Evolutionary conservation across 768 basidiomycete species (phyloP).

Genomic region (Cyathus striatus): DNA sequence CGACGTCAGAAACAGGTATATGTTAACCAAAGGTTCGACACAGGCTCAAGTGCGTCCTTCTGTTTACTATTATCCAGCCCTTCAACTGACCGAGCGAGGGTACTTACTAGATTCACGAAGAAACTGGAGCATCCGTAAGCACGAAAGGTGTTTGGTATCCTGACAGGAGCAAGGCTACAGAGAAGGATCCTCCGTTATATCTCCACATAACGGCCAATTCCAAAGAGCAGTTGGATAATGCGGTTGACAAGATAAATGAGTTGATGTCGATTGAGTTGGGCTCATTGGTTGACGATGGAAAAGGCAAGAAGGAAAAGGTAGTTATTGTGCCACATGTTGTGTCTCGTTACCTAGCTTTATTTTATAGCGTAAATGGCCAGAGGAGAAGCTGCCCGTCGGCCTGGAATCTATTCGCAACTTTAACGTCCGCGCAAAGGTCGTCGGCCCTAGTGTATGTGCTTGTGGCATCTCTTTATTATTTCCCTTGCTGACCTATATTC

Average conservation of each 20-base stretch:
- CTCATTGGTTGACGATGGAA: conserved; percentile 68
- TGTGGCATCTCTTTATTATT: conserved; percentile 38
- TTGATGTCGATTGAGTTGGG: conserved; percentile 72
- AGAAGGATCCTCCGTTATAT: conserved; percentile 90
- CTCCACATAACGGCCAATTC: conserved; percentile 87
- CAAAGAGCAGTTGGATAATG: conserved; percentile 55
- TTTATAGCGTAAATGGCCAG: conserved; percentile 93
- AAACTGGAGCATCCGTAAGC: conserved; percentile 88
- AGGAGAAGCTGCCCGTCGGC: conserved; percentile 88
- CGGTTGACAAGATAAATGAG: conserved; percentile 70
- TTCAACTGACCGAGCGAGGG: conserved; percentile 38
- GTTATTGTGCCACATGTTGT: background rate
- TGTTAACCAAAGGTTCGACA: conserved; percentile 90
- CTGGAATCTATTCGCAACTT: conserved; percentile 93
- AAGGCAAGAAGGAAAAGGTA: conserved; percentile 58
- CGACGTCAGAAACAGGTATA: conserved; percentile 89
- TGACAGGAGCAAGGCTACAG: conserved; percentile 84
- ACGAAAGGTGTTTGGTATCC: conserved; percentile 98
- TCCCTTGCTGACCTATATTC: conserved; percentile 92
- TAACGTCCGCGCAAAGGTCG: conserved; percentile 96
- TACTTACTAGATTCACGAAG: conserved; percentile 69
- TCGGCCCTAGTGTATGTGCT: conserved; percentile 78
- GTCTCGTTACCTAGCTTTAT: conserved; percentile 49
- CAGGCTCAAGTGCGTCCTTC: conserved; percentile 81
- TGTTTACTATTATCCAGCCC: conserved; percentile 27